Conservation (phyloP, 208 protist species). For the Trypanosoma platydactyli region DNA sequence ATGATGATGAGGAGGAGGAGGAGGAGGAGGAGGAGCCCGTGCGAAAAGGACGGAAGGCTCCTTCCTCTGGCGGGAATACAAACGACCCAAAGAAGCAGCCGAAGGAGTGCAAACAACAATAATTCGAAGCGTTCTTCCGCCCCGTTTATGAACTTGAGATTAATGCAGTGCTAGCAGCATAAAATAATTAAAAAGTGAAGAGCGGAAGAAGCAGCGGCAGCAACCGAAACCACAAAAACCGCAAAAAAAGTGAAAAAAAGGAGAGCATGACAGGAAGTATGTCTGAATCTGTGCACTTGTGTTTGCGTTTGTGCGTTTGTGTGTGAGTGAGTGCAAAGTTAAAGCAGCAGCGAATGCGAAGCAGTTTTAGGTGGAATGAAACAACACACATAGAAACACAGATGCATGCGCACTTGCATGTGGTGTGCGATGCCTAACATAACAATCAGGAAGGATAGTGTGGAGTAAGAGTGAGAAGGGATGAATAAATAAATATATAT, state of each 20-base stretch:
- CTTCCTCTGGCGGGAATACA: not conserved
- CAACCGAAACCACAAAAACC: too few relatives aligned
- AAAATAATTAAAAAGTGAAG: not conserved
- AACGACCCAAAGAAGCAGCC: not conserved
- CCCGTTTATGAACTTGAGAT: too few relatives aligned
- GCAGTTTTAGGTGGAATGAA: not conserved
- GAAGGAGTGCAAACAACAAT: constrained; percentile 32
- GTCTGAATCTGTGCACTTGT: not conserved
- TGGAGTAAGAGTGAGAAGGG: not conserved
- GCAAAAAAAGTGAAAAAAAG: too few relatives aligned
- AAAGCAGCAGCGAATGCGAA: not conserved
- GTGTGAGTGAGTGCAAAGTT: too few relatives aligned
- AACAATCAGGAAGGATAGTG: not conserved
- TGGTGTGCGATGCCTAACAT: not conserved
- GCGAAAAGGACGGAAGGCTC: not conserved
- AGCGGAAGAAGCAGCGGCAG: too few relatives aligned
- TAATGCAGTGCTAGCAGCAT: not conserved
- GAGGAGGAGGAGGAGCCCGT: constrained; percentile 24
- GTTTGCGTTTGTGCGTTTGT: not conserved
- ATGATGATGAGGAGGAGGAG: constrained; percentile 68
- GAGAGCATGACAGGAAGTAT: too few relatives aligned
- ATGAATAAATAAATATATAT: constrained; percentile 10
- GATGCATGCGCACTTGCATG: not conserved
- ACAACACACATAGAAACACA: not conserved
- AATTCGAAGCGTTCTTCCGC: not conserved